Percentiles rank a stretch among this genome's conserved stretches.
Conservation (phyloP, 2,329 filamentous ascomycete species). For the Alternaria novae-zelandiae region DNA sequence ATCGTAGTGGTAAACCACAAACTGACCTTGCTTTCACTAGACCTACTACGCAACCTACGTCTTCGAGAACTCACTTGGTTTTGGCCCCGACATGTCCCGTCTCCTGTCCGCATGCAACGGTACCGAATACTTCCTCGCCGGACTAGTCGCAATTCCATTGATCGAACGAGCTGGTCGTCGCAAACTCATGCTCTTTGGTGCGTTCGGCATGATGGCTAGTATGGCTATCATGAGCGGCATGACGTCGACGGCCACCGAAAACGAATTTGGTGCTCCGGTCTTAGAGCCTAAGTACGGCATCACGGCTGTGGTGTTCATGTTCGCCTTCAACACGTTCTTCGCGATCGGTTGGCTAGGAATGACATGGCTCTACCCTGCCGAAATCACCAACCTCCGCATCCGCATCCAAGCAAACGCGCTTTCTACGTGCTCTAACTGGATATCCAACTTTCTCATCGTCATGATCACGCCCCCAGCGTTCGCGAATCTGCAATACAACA, state of each 20-base stretch:
- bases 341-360: constrained; percentile 67
- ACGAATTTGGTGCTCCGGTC: constrained; percentile 12
- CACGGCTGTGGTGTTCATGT: constrained; percentile 70
- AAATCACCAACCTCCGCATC: constrained; percentile 74
- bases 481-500: constrained; percentile 56
- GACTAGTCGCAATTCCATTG: constrained; percentile 47
- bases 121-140: constrained; percentile 49
- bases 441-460: constrained; percentile 64
- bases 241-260: constrained; percentile 6
- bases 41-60: constrained; percentile 47
- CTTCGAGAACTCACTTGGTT: constrained; percentile 55
- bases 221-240: constrained; percentile 55
- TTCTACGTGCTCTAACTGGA: constrained; percentile 12
- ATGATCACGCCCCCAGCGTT: constrained; percentile 68
- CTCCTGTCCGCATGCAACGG: constrained; percentile 52
- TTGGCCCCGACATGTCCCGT: constrained; percentile 47
- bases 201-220: constrained; percentile 41
- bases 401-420: constrained; percentile 74
- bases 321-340: constrained; percentile 69
- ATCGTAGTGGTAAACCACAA: neutral
- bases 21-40: neutral
- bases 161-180: constrained; percentile 46
- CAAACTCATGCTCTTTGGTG: constrained; percentile 41
- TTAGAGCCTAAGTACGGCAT: constrained; percentile 55
- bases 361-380: constrained; percentile 67